Base-by-base conservation (phyloP, 176 grass and related monocot species). In the Oryza longistaminata region DNA sequence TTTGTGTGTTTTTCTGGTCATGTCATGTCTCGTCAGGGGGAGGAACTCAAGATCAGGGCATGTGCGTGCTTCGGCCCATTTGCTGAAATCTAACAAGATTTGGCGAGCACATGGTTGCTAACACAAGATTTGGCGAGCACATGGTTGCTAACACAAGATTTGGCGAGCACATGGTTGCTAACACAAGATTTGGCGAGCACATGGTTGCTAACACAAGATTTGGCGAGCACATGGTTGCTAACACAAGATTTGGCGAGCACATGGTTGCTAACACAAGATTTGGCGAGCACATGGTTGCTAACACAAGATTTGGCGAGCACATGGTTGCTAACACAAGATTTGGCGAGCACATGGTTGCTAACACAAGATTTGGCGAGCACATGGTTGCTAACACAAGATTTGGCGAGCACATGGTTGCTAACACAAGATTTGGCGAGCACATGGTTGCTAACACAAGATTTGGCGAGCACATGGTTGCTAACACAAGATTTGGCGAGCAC, bases 41-140 rank as follows among this genome's bases (percentile, higher is more conserved):
- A 44, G 71, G 25, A 71, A 70, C 66, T 85, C 50, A 46, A 79
- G 75, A 87, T 46, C 7, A 61, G 15, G 1, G 49, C 86, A 82
- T 71, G 86, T 70, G 79, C 39, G 86, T 70, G 79, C 39, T 7
- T 7, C 62, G 42, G 21, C 14, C 27, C 65, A 39, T 82, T 40
- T n/a, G 79, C 39, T 37, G 21, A 62, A 76, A 71, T 70, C 21
- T 62, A 60, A 68, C 48, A 35, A 60, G 49, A 70, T 87, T 70
- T 48, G 64, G 3, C 24, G 6, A 29, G 64, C 79, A 70, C 86
- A 14, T 77, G 21, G 64, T 49, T 11, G 49, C 14, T 76, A 37
- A 60, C 29, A 68, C 48, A 35, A 60, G 49, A 70, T 87, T 70
- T 48, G 64, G 5, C 0, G 7, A 37, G 35, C 35, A 37, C 35